A percentile compares a stretch with the other conserved stretches of the same genome.
Evolutionary conservation across 768 basidiomycete genomes (phyloP).

Genomic region (Mycena rosella): DNA sequence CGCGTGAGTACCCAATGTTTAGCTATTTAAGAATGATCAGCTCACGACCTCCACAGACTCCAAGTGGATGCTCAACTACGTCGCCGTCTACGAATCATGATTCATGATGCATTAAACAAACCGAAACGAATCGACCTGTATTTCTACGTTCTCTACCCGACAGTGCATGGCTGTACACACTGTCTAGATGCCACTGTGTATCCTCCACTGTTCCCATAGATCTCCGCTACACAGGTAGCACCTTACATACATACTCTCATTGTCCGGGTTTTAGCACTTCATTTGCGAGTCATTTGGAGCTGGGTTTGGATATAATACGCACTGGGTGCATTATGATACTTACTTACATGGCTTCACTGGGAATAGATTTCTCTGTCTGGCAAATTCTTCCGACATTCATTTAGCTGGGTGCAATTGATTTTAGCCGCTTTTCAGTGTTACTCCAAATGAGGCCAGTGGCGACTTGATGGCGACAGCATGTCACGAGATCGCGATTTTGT

Average conservation of each 20-base stretch:
- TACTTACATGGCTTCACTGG: neutral
- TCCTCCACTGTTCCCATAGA: no score
- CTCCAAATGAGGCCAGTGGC: no score
- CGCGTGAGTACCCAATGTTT: constrained; percentile 39
- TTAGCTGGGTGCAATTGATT: neutral
- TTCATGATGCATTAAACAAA: constrained; percentile 4
- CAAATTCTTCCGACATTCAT: neutral
- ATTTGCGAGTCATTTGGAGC: constrained; percentile 26
- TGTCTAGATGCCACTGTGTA: no score
- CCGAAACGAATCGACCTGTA: constrained; percentile 37
- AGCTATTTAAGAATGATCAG: no score
- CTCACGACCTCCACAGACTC: constrained; percentile 53
- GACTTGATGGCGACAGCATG: no score
- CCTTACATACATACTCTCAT: neutral
- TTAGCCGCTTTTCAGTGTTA: no score
- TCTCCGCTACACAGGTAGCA: neutral
- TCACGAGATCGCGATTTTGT: constrained; percentile 25
- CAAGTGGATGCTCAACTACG: constrained; percentile 68
- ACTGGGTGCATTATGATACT: neutral
- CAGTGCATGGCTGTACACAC: neutral
- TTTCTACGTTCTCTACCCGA: constrained; percentile 8
- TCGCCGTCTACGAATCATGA: constrained; percentile 59
- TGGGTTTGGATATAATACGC: constrained; percentile 16
- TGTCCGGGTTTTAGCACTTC: constrained; percentile 23
- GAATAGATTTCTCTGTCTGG: constrained; percentile 24